Evolutionary conservation across 192 early-diverging fungal species (phyloP), one percentile per base, ranked within the genome.

Genomic region (Coemansia sp.): DNA sequence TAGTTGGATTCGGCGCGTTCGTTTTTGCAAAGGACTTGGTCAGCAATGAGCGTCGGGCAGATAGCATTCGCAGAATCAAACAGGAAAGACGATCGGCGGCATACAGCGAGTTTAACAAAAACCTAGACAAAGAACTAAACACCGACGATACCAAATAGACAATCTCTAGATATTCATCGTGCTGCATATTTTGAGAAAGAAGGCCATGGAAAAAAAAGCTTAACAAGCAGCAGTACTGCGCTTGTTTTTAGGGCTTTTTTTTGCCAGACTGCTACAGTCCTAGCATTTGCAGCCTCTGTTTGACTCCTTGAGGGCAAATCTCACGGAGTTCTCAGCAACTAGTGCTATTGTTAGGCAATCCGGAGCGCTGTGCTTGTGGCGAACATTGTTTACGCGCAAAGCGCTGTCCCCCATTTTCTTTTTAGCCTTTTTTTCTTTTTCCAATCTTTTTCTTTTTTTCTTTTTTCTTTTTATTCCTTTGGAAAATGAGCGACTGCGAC

Each of bases 31-130:
- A 81, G 48, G 78, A 81, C 28, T 39, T 75, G 25, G 78, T 81
- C 21, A 62, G 67, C 64, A 81, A 75, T 57, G 73, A 81, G 53
- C 65, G 78, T 33, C 62, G 78, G 33, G 66, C 73, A 43, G 78
- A 81, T 13, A 66, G 75, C 16, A 81, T 81, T 55, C 73, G 78
- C 10, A 66, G 73, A 7, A 81, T 81, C 66, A 81, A 81, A 61
- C 69, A 70, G 11, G 73, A 81, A 18, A 66, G 78, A 13, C 59
- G 78, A 3, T 48, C 59, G 50, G 33, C 34, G 6, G 78, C 78
- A 9, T 81, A 75, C 67, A 36, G 61, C 3, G 38, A 68, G 16
- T 65, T 72, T 52, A 60, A 69, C 65, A 66, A 64, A 42, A 38
- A 52, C 20, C 33, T 68, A 12, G 42, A 72, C 0, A 48, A 62